These are phyloP conservation scores for Ganoderma lucidum DNA, from an alignment of 1,284 basidiomycete genomes.

Conservation along the genomic window DNA sequence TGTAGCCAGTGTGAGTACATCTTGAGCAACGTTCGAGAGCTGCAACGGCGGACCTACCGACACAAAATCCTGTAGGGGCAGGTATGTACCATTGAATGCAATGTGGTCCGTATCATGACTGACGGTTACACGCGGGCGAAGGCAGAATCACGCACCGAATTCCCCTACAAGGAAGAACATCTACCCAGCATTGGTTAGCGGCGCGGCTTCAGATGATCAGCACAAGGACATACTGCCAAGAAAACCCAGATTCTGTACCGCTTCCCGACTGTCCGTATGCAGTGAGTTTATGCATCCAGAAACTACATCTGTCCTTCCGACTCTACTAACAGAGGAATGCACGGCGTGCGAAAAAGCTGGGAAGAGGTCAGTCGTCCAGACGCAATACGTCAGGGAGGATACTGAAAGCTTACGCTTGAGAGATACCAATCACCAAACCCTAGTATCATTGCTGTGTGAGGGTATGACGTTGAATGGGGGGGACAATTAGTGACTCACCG, in stretches of 20 bases:
- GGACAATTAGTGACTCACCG: neutral
- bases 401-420: neutral
- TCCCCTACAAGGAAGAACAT: neutral
- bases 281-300: neutral
- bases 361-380: neutral
- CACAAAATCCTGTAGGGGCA: neutral
- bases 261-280: neutral
- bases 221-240: neutral
- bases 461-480: too few relatives aligned
- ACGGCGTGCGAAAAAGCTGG: neutral
- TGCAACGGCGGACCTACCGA: neutral
- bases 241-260: neutral
- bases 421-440: constrained; percentile 5
- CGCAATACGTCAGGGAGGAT: neutral
- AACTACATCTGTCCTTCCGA: neutral
- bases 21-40: neutral
- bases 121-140: neutral
- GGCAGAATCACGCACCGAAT: neutral
- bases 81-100: neutral
- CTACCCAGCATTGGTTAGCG: neutral
- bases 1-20: neutral
- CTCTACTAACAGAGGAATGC: neutral
- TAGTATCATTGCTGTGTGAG: neutral
- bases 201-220: neutral
- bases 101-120: neutral